phyloP scores from a whole-genome alignment of 768 basidiomycete genomes.

The Suillus decipiens region DNA sequence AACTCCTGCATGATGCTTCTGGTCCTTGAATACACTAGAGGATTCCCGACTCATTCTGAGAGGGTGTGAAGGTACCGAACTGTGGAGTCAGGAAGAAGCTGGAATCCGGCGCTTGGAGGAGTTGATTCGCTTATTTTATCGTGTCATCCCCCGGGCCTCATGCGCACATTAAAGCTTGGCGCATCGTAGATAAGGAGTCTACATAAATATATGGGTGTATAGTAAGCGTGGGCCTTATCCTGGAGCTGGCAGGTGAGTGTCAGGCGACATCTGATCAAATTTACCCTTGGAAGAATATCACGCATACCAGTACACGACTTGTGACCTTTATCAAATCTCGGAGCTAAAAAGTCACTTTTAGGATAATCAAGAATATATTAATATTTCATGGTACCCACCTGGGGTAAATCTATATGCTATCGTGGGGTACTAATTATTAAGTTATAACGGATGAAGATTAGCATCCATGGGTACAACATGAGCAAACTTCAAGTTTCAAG shows the following conservation, averaged over 20 bases:
- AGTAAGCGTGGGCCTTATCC: neutral
- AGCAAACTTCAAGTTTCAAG: too few relatives aligned
- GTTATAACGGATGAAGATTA: too few relatives aligned
- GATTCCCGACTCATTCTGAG: slow-evolving; percentile 13
- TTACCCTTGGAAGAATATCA: too few relatives aligned
- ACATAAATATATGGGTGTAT: neutral
- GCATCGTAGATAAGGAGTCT: slow-evolving; percentile 1
- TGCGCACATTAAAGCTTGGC: neutral
- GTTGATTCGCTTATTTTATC: slow-evolving; percentile 2
- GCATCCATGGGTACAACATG: too few relatives aligned
- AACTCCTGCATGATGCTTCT: slow-evolving; percentile 37
- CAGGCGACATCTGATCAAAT: neutral
- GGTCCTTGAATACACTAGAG: slow-evolving; percentile 16
- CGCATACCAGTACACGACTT: too few relatives aligned
- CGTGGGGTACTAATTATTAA: too few relatives aligned
- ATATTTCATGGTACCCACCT: too few relatives aligned
- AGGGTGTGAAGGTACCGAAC: neutral
- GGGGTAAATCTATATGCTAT: too few relatives aligned
- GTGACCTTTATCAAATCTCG: too few relatives aligned
- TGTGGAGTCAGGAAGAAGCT: neutral
- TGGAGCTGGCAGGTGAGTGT: too few relatives aligned
- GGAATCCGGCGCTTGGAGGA: neutral
- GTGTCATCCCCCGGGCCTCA: neutral
- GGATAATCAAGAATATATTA: too few relatives aligned
- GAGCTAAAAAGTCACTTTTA: too few relatives aligned